A percentile compares a stretch with the other conserved stretches of the same genome.
Evolutionary conservation across 495 filamentous ascomycete genomes (phyloP).

Genomic region (Daldinia vernicosa): DNA sequence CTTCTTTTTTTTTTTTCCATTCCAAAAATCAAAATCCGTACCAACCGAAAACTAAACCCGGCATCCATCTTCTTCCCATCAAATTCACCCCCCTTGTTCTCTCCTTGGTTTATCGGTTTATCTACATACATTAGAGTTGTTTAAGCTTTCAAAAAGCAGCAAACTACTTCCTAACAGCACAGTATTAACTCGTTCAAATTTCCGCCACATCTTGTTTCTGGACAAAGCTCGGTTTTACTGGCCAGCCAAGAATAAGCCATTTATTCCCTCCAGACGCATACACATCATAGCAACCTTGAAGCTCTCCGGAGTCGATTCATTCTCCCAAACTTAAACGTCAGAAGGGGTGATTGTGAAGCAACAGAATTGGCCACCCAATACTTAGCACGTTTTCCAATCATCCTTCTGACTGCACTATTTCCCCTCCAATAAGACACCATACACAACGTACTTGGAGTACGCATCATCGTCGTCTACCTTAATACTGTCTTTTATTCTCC

Average conservation of each 20-base stretch:
- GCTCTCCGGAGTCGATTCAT: slow-evolving; percentile 16
- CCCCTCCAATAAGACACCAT: slow-evolving; percentile 16
- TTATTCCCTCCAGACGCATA: slow-evolving; percentile 7
- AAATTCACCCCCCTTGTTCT: neutral
- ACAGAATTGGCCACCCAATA: slow-evolving; percentile 30
- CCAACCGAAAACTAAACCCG: slow-evolving; percentile 23
- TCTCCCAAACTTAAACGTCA: slow-evolving; percentile 6
- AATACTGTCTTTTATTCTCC: slow-evolving; percentile 6
- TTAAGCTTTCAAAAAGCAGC: neutral
- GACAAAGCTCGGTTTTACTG: slow-evolving; percentile 1
- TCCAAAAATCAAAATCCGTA: slow-evolving; percentile 8
- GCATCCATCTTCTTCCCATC: neutral
- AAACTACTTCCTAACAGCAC: neutral
- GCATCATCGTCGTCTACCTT: slow-evolving; percentile 2
- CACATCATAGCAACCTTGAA: neutral
- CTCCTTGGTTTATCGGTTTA: neutral
- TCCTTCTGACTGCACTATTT: slow-evolving; percentile 8
- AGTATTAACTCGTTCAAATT: slow-evolving; percentile 4
- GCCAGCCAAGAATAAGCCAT: neutral
- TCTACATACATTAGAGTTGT: neutral
- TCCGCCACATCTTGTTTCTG: slow-evolving; percentile 20
- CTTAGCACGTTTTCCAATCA: slow-evolving; percentile 26
- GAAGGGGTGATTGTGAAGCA: slow-evolving; percentile 15
- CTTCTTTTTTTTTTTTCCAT: neutral
- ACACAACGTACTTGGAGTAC: neutral